A percentile compares a stretch with the other conserved stretches of the same genome.
phyloP scores from a whole-genome alignment of 371 early-diverging fungal species.

The Lichtheimia corymbifera region DNA sequence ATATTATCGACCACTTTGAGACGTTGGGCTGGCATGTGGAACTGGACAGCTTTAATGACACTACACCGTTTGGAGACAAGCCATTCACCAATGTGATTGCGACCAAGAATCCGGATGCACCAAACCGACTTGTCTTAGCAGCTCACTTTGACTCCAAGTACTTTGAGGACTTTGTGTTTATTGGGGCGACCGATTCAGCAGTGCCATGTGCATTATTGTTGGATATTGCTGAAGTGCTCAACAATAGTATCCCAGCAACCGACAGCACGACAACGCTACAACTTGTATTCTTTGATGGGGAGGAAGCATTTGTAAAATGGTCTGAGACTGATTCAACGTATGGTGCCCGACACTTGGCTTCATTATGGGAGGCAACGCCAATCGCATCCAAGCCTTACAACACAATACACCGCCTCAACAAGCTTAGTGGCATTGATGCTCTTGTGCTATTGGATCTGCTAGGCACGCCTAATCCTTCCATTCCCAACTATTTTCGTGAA shows the following conservation, averaged over 20 bases:
- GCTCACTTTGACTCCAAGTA: conserved; percentile 92
- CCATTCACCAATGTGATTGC: conserved; percentile 83
- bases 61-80: conserved; percentile 73
- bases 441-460: conserved; percentile 86
- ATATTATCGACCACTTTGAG: conserved; percentile 62
- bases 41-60: conserved; percentile 68
- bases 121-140: conserved; percentile 71
- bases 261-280: conserved; percentile 58
- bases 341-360: conserved; percentile 72
- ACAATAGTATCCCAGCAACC: conserved; percentile 5
- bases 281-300: conserved; percentile 94
- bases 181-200: conserved; percentile 82
- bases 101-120: conserved; percentile 74
- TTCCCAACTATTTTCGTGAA: conserved; percentile 56
- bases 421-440: conserved; percentile 70
- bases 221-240: conserved; percentile 66
- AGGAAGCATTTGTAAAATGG: conserved; percentile 89
- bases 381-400: background rate
- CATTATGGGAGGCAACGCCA: conserved; percentile 31
- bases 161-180: conserved; percentile 58
- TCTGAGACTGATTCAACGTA: conserved; percentile 79
- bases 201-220: conserved; percentile 85
- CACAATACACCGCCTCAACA: conserved; percentile 22
- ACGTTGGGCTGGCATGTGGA: conserved; percentile 74
- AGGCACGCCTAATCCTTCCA: conserved; percentile 55